A percentile compares a stretch with the other conserved stretches of the same genome.
Conservation (phyloP, 1,284 basidiomycete species). For the Trichosporon ovoides region DNA sequence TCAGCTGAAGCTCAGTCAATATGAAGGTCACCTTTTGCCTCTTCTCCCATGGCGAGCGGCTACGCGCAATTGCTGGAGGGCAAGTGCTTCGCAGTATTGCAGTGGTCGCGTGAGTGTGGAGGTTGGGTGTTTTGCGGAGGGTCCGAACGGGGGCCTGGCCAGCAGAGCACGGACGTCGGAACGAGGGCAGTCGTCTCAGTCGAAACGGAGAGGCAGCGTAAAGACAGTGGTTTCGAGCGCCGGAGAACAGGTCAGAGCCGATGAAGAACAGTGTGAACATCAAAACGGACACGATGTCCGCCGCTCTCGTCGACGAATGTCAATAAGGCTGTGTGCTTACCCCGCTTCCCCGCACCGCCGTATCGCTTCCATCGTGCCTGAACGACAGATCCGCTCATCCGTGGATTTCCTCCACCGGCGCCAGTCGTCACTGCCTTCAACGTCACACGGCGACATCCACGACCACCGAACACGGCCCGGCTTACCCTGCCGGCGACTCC, state of each 20-base stretch:
- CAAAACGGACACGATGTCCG: no score
- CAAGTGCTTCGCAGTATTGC: neutral
- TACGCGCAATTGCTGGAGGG: neutral
- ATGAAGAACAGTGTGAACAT: neutral
- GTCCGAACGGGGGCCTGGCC: neutral
- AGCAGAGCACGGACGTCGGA: neutral
- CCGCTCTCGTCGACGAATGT: no score
- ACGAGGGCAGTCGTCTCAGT: no score
- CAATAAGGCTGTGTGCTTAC: neutral
- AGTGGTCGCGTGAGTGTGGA: neutral
- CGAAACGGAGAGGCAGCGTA: no score
- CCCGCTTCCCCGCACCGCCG: neutral
- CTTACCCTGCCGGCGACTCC: neutral
- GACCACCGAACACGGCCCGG: neutral
- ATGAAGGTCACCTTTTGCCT: neutral
- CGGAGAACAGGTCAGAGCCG: no score
- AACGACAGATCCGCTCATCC: neutral
- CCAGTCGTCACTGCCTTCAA: neutral
- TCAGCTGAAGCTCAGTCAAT: neutral
- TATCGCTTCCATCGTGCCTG: no score
- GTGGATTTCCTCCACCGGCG: constrained; percentile 1
- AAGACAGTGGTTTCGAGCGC: no score
- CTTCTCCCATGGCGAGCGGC: neutral
- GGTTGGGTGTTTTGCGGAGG: neutral
- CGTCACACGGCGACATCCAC: neutral